Base-by-base conservation (phyloP, 441 rosid genomes). In the Gossypium schwendimanii region DNA sequence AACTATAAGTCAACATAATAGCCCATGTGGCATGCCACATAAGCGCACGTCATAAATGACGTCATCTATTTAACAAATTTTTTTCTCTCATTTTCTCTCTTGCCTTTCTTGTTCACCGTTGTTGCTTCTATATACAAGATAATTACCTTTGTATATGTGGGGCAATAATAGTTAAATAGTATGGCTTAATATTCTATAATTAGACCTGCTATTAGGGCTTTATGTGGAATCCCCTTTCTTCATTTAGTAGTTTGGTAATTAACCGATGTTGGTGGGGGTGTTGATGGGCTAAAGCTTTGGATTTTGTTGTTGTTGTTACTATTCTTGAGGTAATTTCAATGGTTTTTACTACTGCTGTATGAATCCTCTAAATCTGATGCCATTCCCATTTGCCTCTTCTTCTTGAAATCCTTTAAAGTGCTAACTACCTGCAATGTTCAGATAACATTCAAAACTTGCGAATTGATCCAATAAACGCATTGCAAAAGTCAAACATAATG, bases 211-310 rank as follows among this genome's bases (percentile, higher is more conserved):
- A 90, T 81, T 0, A 96, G 98, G 50, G 98, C 87, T 12, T 96
- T 84, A 74, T 91, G 94, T 4, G 97, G 97, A 7, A 91, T 86
- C 20, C 98, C 96, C 81, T 93, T 93, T 63, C 90, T 83, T 59
- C 96, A 84, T 79, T 91, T 93, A 6, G 86, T 81, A 0, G 85
- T 77, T 47, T 87, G 81, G 68, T 73, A 76, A 65, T 54, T 88
- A 54, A 75, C 82, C 0, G 89, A 73, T 0, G 92, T 87, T 41
- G 91, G 83, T 39, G 96, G 94, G 0, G 94, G 98, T 8, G 97
- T 94, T 7, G 97, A 87, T 0, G 97, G 97, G 0, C 85, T 83
- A 79, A 94, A 94, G 81, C 90, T 84, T 65, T 73, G 88, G 23
- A 76, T 68, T 75, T 75, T 84, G 73, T 63, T 73, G 71, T n/a